Evolutionary conservation across 2,329 filamentous ascomycete genomes (phyloP).

Genomic region (Claviceps sp.): DNA sequence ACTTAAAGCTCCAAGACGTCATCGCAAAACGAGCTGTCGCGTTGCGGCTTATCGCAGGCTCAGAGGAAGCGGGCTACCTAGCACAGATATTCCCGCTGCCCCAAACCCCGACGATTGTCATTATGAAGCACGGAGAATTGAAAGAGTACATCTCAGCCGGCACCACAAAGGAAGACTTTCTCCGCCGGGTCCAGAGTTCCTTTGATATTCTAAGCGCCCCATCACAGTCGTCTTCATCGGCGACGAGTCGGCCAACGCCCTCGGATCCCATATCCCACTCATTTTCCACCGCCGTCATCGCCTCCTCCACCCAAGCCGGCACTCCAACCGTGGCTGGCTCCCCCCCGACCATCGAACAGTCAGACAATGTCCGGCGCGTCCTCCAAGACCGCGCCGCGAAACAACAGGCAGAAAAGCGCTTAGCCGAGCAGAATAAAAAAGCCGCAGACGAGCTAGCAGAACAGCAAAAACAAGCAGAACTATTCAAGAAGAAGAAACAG

Average conservation of each 20-base stretch:
- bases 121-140: conserved; percentile 68
- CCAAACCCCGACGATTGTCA: conserved; percentile 62
- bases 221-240: conserved; percentile 6
- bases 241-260: conserved; percentile 3
- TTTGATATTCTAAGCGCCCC: conserved; percentile 16
- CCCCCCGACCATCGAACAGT: conserved; percentile 14
- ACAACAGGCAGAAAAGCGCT: conserved; percentile 27
- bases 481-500: conserved; percentile 49
- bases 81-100: conserved; percentile 72
- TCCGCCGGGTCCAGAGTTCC: conserved; percentile 26
- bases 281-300: conserved; percentile 1
- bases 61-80: conserved; percentile 69
- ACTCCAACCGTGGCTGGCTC: conserved; percentile 8
- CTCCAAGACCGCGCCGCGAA: conserved; percentile 38
- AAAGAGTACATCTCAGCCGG: conserved; percentile 62
- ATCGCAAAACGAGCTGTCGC: conserved; percentile 52
- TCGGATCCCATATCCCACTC: background rate
- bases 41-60: conserved; percentile 57
- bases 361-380: conserved; percentile 23
- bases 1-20: conserved; percentile 35
- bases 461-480: conserved; percentile 33
- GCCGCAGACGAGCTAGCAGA: conserved; percentile 35
- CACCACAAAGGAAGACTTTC: conserved; percentile 51
- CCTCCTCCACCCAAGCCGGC: conserved; percentile 5
- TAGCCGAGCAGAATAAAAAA: conserved; percentile 26